Base-by-base conservation (phyloP, 768 basidiomycete species). In the Lentinula guzmanii region DNA sequence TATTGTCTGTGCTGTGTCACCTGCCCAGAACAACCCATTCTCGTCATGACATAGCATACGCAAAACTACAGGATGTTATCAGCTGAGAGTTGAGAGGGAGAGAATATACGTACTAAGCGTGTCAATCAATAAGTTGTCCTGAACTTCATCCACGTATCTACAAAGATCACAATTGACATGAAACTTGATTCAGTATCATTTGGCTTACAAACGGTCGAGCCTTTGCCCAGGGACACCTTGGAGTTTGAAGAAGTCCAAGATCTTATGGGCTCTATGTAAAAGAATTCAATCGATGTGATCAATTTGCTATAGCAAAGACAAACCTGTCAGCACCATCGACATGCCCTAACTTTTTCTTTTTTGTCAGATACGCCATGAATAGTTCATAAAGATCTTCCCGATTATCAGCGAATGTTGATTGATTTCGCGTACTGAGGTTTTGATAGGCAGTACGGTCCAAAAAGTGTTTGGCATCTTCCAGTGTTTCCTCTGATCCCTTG, bases 1-100 rank as follows among this genome's bases (percentile, higher is more conserved):
- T 42, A 91, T 91, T 0, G 89, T 87, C 64, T 91, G 90, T 0
- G 90, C 88, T 0, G 90, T 90, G 66, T 91, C 90, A 0, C 90
- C 90, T 1, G 88, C 89, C 86, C 87, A 90, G 63, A 91, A 87
- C 21, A 90, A 70, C 0, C 89, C 89, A 55, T 87, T 74, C 0
- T 83, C 79, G 65, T 90, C 90, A 10, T 70, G 70, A 63, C 86
- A 90, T n/a, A 91, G 68, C 0, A 75, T 74, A 34, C 87, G 74
- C 43, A 91, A 70, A 3, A 91, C 89, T 90, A 60, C 31, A 37
- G 6, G 15, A 8, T 52, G 4, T 16, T 51, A 24, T 58, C 46
- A 58, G 33, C 37, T 39, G 37, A 33, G 18, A 21, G 31, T 34
- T 5, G 18, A 18, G 24, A 15, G 35, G 21, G 33, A 46, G 33